phyloP scores from a whole-genome alignment of 257 asterid genomes.

The Primulina huaijiensis region DNA sequence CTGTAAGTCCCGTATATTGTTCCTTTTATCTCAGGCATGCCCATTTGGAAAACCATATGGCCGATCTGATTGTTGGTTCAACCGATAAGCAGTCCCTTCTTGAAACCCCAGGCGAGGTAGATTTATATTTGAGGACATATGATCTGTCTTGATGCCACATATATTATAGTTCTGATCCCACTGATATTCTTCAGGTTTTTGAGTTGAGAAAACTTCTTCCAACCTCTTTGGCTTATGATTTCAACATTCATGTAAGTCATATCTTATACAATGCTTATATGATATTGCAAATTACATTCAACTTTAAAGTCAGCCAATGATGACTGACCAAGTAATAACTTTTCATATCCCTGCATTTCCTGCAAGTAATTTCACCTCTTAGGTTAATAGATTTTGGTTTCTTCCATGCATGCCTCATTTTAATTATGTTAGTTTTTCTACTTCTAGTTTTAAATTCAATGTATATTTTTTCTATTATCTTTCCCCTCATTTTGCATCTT shows the following conservation, averaged over 20 bases:
- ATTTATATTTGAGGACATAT: background rate
- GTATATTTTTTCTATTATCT: background rate
- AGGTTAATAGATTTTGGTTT: background rate
- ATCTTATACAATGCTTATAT: background rate
- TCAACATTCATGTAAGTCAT: slow-evolving; percentile 80
- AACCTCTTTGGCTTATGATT: slow-evolving; percentile 70
- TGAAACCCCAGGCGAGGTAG: slow-evolving; percentile 95
- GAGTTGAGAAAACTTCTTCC: slow-evolving; percentile 95
- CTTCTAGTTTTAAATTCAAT: background rate
- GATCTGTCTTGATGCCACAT: background rate
- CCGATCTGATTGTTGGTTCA: slow-evolving; percentile 61
- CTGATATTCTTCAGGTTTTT: slow-evolving; percentile 56
- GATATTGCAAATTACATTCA: background rate
- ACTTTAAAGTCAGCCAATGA: background rate
- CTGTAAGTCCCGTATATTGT: slow-evolving; percentile 13
- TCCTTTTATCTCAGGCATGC: slow-evolving; percentile 49
- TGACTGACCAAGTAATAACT: background rate
- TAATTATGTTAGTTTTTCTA: background rate
- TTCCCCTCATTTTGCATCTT: background rate
- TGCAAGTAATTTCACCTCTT: background rate
- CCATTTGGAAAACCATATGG: slow-evolving; percentile 46
- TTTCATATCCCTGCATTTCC: slow-evolving; percentile 3
- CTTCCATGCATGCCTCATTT: background rate
- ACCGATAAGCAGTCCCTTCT: slow-evolving; percentile 76
- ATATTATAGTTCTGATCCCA: background rate